Base-by-base conservation (phyloP, 768 basidiomycete genomes). In the Sutorius australiensis region DNA sequence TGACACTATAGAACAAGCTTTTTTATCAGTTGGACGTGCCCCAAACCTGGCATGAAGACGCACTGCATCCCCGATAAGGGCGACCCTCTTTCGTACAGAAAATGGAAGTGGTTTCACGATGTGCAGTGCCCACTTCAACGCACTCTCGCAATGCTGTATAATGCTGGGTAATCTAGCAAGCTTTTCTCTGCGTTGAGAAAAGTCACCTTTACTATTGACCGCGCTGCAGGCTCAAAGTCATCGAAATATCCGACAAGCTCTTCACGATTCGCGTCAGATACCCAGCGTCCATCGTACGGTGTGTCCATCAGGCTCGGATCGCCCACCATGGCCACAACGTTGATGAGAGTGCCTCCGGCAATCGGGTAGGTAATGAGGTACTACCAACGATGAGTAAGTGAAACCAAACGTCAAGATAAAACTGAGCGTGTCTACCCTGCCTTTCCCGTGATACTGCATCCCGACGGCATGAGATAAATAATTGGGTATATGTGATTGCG, bases 31-130 rank as follows among this genome's bases (percentile, higher is more conserved):
- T 21, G 6, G 27, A 19, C 4, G 28, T 16, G 17, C 11, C 30
- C 12, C 7, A 30, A 27, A 38, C 4, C 3, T 3, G 8, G 2
- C 11, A 43, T 16, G 27, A 19, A 27, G 13, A 54, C 70, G 37
- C 46, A 77, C 77, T 13, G 81, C 74, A 60, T 83, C 82, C 6
- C 80, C 81, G 5, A 77, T 62, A 10, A 84, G 67, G 5, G 74
- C 74, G 0, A 80, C 73, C 5, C 70, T 65, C 10, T 71, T 72
- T 17, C 60, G 64, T 3, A 72, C 71, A 46, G 69, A 79, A 5
- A 68, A 69, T 0, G 73, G 69, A 11, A 81, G 63, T 7, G 71
- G 69, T 14, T 69, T 70, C 30, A 82, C 60, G 28, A 67, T 65
- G 41, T 77, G 74, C 31, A 82, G 58, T 2, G 74, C 73, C 78